Evolutionary conservation across 345 rosid genomes (phyloP), one percentile per base, ranked within the genome.

Genomic region (Gossypium thurberi): DNA sequence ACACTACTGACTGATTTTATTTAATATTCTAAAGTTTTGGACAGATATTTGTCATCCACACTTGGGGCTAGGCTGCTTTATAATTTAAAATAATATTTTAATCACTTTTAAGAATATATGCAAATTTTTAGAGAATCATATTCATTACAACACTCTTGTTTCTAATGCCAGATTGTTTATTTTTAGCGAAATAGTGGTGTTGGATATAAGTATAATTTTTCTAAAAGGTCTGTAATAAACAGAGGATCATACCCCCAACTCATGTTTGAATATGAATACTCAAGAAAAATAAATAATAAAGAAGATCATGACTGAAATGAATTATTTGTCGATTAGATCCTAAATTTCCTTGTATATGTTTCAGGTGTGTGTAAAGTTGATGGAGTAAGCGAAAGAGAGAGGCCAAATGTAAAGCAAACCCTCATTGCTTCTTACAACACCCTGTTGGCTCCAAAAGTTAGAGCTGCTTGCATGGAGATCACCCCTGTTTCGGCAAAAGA

Each of bases 301-400:
- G 40, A 33, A 33, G 3, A 10, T 2, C 17, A 47, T 47, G 2
- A 47, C 15, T 47, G 13, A 48, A 48, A 48, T 48, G 53, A 14
- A 48, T 14, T 3, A 3, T 48, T 48, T 13, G 53, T 48, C 14
- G n/a, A 48, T 14, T 48, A 48, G 4, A 50, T 50, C 18, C 53
- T 50, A 50, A 33, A 33, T 33, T 4, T 33, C 40, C 40, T 33
- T 13, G 10, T 17, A 8, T 37, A 17, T 28, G 4, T 21, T 73
- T 82, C 86, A 94, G 98, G 97, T 55, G 92, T 90, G 8, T 78
- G 80, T 73, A 90, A 89, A 28, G 51, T 56, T 28, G 94, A 89
- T 72, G 87, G 84, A 1, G 74, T 1, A 26, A 83, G 75, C 17
- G 94, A 90, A 79, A 88, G 85, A 72, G 96, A 90, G 10, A 89